These are phyloP conservation scores for Zygotorulaspora chibaensis DNA, from an alignment of 805 yeast species.

Conservation along the genomic window DNA sequence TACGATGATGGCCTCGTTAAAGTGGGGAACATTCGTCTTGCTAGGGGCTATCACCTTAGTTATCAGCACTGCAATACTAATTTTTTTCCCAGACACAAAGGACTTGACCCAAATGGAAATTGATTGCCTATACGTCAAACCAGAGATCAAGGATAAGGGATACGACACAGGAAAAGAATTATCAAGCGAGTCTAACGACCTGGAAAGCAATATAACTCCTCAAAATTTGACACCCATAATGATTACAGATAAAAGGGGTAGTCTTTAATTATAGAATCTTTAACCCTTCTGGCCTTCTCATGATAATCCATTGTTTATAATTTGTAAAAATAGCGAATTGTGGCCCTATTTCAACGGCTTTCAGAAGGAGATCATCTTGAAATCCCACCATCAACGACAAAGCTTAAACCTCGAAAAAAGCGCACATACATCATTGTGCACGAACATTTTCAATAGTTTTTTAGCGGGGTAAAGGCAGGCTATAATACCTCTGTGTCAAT, in stretches of 20 bases:
- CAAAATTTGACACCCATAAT: background rate
- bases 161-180: background rate
- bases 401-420: no score
- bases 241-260: background rate
- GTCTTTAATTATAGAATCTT: background rate
- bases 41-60: constrained; percentile 36
- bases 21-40: constrained; percentile 40
- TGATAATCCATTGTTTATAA: no score
- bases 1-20: constrained; percentile 32
- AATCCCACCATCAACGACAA: no score
- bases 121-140: constrained; percentile 7
- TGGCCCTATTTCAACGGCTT: no score
- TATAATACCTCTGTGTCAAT: no score
- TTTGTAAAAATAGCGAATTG: no score
- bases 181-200: background rate
- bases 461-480: no score
- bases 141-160: background rate
- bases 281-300: background rate
- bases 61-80: constrained; percentile 32
- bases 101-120: constrained; percentile 28
- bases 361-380: no score
- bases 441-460: no score
- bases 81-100: constrained; percentile 45
- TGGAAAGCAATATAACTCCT: background rate
- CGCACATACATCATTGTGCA: no score